Evolutionary conservation across 345 rosid species (phyloP), one percentile per base, ranked within the genome.

Genomic region (Syzygium oleosum): DNA sequence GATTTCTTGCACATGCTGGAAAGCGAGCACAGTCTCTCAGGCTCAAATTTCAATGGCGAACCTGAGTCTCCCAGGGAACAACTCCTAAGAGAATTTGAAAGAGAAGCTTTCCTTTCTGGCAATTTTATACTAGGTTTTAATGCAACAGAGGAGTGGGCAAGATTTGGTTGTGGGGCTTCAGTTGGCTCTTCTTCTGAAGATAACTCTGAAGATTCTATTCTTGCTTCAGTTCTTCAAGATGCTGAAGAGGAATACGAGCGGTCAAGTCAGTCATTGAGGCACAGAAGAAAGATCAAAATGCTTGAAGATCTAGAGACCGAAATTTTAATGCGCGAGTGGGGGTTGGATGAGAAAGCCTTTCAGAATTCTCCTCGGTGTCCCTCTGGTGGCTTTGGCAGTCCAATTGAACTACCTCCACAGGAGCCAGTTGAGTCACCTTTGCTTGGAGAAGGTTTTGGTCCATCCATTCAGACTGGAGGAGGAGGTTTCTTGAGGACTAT

Each of bases 301-400:
- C 91, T 94, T 86, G 97, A 94, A 88, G 93, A 96, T 90, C 89
- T 95, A 94, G 97, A 94, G 90, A 91, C 94, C 51, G 97, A 95
- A 92, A 93, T 91, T 85, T 90, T 94, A 89, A 92, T 94, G 93
- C 91, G 53, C 85, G 90, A 92, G 49, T 93, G 96, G 93, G 96
- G 95, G 86, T 85, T 96, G 73, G 85, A 92, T 56, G 98, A 96
- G 88, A 89, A 85, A 88, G 88, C 92, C n/a, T 94, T 92, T 84
- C 91, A 91, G 52, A 89, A 86, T 88, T 92, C 95, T 88, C 92
- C 91, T 4, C 52, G 25, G 41, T 85, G 61, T 87, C 88, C 85
- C 88, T 90, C 95, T 54, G 94, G 92, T 85, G 99, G 98, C 85
- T 97, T 97, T 90, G 99, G 98, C 68, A 97, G 99, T 92, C 98